Evolutionary conservation across 2,329 filamentous ascomycete species (phyloP).

Genomic region (Penicillium nordicum): DNA sequence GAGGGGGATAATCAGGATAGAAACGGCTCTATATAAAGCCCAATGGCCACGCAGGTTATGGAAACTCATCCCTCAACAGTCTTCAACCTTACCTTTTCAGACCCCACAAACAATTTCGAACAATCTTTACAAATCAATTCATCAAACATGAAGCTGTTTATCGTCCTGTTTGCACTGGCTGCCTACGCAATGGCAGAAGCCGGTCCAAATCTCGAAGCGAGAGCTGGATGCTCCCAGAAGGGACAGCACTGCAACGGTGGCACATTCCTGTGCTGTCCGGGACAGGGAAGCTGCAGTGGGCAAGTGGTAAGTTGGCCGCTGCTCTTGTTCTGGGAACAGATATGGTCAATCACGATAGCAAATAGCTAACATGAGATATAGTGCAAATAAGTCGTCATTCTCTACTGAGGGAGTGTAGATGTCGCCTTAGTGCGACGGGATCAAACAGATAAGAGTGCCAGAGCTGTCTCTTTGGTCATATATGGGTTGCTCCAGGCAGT

Average conservation of each 20-base stretch:
- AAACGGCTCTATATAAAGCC: background rate
- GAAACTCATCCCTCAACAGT: background rate
- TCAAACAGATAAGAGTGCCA: background rate
- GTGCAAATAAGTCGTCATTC: background rate
- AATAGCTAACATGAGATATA: background rate
- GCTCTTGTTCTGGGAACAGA: background rate
- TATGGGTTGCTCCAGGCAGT: background rate
- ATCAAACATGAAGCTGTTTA: conserved; percentile 1
- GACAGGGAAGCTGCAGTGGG: background rate
- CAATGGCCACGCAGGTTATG: background rate
- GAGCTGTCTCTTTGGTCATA: background rate
- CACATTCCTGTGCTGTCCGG: conserved; percentile 8
- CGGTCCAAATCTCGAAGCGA: conserved; percentile 42
- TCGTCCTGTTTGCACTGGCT: background rate
- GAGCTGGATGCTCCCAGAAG: conserved; percentile 8
- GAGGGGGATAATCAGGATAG: background rate
- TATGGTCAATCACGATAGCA: background rate
- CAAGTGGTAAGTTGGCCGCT: background rate
- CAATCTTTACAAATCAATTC: background rate
- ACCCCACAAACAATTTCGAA: background rate
- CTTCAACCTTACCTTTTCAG: background rate
- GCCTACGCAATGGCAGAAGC: conserved; percentile 5
- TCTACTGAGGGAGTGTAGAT: background rate
- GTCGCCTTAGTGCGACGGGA: background rate
- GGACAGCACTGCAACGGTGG: conserved; percentile 14